Base-by-base conservation (phyloP, 2,329 filamentous ascomycete genomes). In the Knufia fluminis region DNA sequence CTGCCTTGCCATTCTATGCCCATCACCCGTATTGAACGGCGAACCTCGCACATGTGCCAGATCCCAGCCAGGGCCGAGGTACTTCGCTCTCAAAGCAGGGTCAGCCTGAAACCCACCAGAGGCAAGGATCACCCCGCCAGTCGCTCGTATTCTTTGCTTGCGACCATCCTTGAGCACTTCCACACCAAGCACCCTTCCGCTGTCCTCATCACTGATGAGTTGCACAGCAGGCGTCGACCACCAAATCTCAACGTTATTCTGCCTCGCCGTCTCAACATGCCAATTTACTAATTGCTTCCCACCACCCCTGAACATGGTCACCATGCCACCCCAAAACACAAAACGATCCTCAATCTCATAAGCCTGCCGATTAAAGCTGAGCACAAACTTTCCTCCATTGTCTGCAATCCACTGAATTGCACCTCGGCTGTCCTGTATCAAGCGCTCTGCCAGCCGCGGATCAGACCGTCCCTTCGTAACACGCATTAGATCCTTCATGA, bases 261-360 rank as follows among this genome's bases (percentile, higher is more conserved):
- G 60, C 36, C 56, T 53, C 0, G 76, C 78, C 1, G 70, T 70
- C 2, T 59, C 58, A 22, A 63, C 62, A 52, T 78, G 68, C 52
- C 77, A 71, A 20, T 68, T 60, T 2, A 81, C 71, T 4, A 83
- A 63, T 0, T 79, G 77, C 55, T 80, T 80, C 0, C 80, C 80
- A 1, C 78, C 78, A 53, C 79, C 74, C 45, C 76, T 59, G 0
- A 76, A 79, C 58, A 74, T 79, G 28, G 83, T 63, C n/a, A 68
- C 70, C 60, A 85, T 63, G 0, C 81, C 81, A 9, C 82, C 82
- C 80, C 80, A 85, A 60, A 85, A 85, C 58, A 78, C 80, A 59
- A 73, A 72, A 24, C 74, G 67, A 1, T 76, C 78, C 45, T 77
- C 68, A n/a, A 83, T 72, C 50, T 79, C 68, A 60, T 82, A 85